phyloP scores from a whole-genome alignment of 768 basidiomycete genomes.

The Podaxis sp. region DNA sequence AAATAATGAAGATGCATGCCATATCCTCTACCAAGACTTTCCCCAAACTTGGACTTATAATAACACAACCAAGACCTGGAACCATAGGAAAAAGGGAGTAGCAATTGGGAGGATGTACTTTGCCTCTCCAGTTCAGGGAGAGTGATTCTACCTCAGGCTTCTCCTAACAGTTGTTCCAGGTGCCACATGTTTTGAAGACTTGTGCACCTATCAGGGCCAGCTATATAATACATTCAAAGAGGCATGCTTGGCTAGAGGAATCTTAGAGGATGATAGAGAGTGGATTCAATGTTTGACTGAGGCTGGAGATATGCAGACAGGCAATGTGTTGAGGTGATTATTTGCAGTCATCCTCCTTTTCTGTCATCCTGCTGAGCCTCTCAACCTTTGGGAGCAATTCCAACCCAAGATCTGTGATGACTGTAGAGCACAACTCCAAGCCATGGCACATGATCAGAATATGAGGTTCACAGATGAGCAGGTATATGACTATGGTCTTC shows the following conservation, averaged over 20 bases:
- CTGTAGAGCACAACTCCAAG: conserved; percentile 17
- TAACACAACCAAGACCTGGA: conserved; percentile 25
- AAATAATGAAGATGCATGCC: conserved; percentile 9
- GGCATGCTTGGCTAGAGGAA: conserved; percentile 39
- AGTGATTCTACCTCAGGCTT: conserved; percentile 38
- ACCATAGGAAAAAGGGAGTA: conserved; percentile 21
- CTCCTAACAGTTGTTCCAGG: conserved; percentile 39
- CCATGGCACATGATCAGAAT: conserved; percentile 15
- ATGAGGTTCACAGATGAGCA: conserved; percentile 23
- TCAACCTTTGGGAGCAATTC: conserved; percentile 37
- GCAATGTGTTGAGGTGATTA: conserved; percentile 29
- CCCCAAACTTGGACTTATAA: conserved; percentile 21
- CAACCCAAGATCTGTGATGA: conserved; percentile 39
- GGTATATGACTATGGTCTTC: conserved; percentile 41
- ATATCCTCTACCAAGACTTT: conserved; percentile 35
- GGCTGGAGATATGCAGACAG: conserved; percentile 37
- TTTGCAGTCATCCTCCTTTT: conserved; percentile 37
- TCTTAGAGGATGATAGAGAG: conserved; percentile 48
- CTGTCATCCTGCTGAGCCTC: conserved; percentile 29
- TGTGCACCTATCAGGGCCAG: conserved; percentile 19
- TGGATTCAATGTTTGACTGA: conserved; percentile 39
- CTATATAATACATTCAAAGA: conserved; percentile 30
- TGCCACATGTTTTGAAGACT: conserved; percentile 25
- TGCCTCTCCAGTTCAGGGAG: conserved; percentile 32
- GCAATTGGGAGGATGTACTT: conserved; percentile 39